A percentile compares a stretch with the other conserved stretches of the same genome.
Evolutionary conservation across 2,329 filamentous ascomycete genomes (phyloP).

Genomic region (Diaporthe velutina): DNA sequence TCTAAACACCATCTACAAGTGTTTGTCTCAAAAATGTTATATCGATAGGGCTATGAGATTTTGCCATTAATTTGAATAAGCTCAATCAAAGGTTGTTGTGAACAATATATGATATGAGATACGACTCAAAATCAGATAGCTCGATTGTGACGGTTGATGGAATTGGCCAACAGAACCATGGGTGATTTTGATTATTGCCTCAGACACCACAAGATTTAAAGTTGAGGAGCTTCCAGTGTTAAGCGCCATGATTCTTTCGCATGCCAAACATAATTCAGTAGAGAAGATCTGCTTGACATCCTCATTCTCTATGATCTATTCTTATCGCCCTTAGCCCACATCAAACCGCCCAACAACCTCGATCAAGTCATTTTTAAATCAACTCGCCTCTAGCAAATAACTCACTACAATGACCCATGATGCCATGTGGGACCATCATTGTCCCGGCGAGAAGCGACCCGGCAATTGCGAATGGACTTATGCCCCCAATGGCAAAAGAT

Average conservation of each 20-base stretch:
- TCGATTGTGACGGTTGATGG: not conserved
- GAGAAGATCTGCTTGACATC: no score
- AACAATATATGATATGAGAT: not conserved
- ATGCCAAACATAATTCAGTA: no score
- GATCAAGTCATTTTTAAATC: not conserved
- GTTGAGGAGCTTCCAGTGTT: no score
- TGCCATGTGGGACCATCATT: not conserved
- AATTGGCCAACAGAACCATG: not conserved
- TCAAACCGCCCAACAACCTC: no score
- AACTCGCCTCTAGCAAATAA: no score
- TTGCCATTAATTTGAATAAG: not conserved
- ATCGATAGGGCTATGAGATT: no score
- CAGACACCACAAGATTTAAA: not conserved
- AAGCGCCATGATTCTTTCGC: no score
- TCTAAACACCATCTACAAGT: no score
- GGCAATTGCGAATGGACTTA: not conserved
- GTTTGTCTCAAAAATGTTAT: no score
- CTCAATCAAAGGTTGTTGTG: not conserved
- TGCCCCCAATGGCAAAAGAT: accelerated
- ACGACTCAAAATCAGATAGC: not conserved
- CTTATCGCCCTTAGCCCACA: no score
- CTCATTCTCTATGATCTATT: no score
- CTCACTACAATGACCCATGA: no score
- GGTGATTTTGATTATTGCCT: not conserved
- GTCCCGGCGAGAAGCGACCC: not conserved